Evolutionary conservation across 305 asterid genomes (phyloP).

Genomic region (Fraxinus velutina): DNA sequence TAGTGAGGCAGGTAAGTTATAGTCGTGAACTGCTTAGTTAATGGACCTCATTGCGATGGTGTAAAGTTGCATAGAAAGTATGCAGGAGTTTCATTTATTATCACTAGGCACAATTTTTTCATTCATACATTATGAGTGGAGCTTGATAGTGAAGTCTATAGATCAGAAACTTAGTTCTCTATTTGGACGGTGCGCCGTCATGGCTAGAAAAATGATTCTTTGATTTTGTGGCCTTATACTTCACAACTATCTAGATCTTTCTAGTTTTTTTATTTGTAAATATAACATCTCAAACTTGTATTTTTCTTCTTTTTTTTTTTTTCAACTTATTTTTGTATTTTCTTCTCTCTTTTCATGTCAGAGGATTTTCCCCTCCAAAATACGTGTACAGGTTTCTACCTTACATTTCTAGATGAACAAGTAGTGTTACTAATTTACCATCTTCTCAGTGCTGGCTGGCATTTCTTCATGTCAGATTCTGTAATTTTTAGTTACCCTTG

Average conservation of each 20-base stretch:
- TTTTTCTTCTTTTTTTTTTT: background rate
- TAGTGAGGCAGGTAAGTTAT: conserved; percentile 24
- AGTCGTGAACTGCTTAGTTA: background rate
- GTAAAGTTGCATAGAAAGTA: background rate
- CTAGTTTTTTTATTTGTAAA: background rate
- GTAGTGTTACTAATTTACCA: background rate
- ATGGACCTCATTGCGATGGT: background rate
- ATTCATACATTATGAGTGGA: conserved; percentile 29
- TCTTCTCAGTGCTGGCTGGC: background rate
- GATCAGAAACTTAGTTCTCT: conserved; percentile 32
- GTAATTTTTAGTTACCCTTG: background rate
- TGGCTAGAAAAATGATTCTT: conserved; percentile 42
- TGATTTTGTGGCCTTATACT: conserved; percentile 32
- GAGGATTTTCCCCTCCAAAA: background rate
- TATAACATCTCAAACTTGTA: background rate
- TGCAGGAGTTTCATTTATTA: background rate
- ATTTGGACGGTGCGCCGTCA: conserved; percentile 24
- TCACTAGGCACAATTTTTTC: background rate
- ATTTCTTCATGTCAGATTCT: background rate
- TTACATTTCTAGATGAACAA: background rate
- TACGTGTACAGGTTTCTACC: background rate
- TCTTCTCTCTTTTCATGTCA: background rate
- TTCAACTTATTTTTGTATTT: background rate
- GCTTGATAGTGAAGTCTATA: conserved; percentile 34
- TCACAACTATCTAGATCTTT: background rate